phyloP scores from a whole-genome alignment of 2,329 filamentous ascomycete species.

The Periconia digitata region DNA sequence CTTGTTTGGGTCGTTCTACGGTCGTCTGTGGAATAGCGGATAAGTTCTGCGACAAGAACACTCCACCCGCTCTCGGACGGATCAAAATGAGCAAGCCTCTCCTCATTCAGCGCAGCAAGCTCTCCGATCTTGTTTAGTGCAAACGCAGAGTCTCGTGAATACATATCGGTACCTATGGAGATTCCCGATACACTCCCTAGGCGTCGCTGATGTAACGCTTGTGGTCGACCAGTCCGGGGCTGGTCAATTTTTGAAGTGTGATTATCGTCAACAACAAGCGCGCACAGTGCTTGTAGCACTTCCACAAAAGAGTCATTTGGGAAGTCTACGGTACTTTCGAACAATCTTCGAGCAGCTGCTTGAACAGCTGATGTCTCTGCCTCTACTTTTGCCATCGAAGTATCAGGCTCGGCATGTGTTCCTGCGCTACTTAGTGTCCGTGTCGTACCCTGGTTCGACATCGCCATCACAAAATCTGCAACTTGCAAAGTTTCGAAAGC shows the following conservation, averaged over 20 bases:
- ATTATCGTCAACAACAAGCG: slow-evolving; percentile 57
- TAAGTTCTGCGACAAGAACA: slow-evolving; percentile 60
- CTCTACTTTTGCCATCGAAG: slow-evolving; percentile 53
- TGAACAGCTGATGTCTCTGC: slow-evolving; percentile 86
- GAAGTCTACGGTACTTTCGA: slow-evolving; percentile 92
- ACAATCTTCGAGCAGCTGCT: slow-evolving; percentile 78
- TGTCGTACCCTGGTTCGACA: slow-evolving; percentile 30
- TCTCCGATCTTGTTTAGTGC: slow-evolving; percentile 52
- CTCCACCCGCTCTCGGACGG: slow-evolving; percentile 76
- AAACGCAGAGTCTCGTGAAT: slow-evolving; percentile 50
- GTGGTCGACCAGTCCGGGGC: slow-evolving; percentile 22
- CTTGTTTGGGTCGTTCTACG: slow-evolving; percentile 48
- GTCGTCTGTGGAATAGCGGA: slow-evolving; percentile 48
- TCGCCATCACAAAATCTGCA: slow-evolving; percentile 79
- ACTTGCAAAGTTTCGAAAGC: slow-evolving; percentile 90
- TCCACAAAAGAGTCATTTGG: slow-evolving; percentile 79
- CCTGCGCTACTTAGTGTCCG: slow-evolving; percentile 18
- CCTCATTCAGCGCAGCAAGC: slow-evolving; percentile 48
- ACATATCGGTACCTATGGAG: slow-evolving; percentile 42
- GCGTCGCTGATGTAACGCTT: slow-evolving; percentile 40
- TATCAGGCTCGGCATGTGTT: slow-evolving; percentile 24
- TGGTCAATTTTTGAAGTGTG: slow-evolving; percentile 24
- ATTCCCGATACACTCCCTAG: slow-evolving; percentile 49
- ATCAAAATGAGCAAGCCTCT: slow-evolving; percentile 67
- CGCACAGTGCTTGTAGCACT: slow-evolving; percentile 74